phyloP scores from a whole-genome alignment of 2,329 filamentous ascomycete species.

The Thielaviopsis populi region DNA sequence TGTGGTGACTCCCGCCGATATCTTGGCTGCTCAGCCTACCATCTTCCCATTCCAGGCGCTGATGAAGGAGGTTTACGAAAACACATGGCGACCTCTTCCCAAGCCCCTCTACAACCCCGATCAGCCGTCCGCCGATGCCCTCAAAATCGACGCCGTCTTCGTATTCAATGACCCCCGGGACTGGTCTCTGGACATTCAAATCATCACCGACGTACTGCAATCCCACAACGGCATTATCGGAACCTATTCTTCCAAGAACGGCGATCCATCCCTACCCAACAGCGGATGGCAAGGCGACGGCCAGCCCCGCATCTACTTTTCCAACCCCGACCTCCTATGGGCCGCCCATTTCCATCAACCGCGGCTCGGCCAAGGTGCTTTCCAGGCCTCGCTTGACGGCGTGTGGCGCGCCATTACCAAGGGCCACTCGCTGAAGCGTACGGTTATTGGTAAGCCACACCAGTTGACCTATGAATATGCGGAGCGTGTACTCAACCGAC shows the following conservation, averaged over 20 bases:
- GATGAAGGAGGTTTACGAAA: conserved; percentile 45
- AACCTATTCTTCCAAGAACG: conserved; percentile 62
- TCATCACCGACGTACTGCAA: conserved; percentile 70
- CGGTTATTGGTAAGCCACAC: conserved; percentile 71
- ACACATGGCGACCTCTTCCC: conserved; percentile 43
- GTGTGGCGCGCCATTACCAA: conserved; percentile 61
- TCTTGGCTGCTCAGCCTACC: conserved; percentile 55
- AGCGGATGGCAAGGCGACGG: conserved; percentile 67
- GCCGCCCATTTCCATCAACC: conserved; percentile 71
- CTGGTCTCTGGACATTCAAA: conserved; percentile 79
- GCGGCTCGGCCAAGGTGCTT: conserved; percentile 81
- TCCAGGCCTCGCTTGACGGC: conserved; percentile 66
- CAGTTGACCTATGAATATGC: conserved; percentile 68
- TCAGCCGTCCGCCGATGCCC: conserved; percentile 28
- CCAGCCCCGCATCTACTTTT: conserved; percentile 73
- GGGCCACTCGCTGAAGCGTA: conserved; percentile 44
- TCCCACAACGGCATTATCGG: conserved; percentile 67
- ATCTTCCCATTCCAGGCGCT: conserved; percentile 73
- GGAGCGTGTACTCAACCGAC: conserved; percentile 52
- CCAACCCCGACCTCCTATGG: conserved; percentile 84
- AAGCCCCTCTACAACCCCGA: conserved; percentile 29
- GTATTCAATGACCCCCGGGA: conserved; percentile 94
- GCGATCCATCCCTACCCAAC: conserved; percentile 47
- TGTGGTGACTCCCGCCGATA: conserved; percentile 75
- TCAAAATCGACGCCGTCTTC: conserved; percentile 80